A percentile compares a stretch with the other conserved stretches of the same genome.
phyloP scores from a whole-genome alignment of 2,329 filamentous ascomycete genomes.

The Xylaria sp. region DNA sequence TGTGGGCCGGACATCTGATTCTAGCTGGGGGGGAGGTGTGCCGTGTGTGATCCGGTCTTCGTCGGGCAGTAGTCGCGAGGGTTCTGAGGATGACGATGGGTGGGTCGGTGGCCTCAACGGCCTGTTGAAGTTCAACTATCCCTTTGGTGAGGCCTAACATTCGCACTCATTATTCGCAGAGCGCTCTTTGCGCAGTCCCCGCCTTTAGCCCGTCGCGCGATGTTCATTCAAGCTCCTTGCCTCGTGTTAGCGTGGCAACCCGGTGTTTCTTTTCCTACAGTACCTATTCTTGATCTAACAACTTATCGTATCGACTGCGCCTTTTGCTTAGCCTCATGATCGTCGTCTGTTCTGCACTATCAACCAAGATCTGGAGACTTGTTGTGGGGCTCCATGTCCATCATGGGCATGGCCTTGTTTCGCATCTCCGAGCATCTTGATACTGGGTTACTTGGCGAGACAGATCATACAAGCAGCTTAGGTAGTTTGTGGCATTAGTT shows the following conservation, averaged over 20 bases:
- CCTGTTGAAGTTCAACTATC: conserved; percentile 93
- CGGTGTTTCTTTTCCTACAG: neutral
- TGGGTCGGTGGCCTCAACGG: conserved; percentile 96
- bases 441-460: neutral
- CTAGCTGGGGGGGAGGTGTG: conserved; percentile 56
- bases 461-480: neutral
- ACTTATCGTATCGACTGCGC: too few relatives aligned
- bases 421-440: neutral
- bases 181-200: conserved; percentile 19
- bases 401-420: neutral
- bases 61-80: conserved; percentile 35
- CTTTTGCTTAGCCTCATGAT: too few relatives aligned
- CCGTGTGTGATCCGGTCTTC: conserved; percentile 76
- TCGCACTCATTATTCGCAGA: neutral
- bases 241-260: neutral
- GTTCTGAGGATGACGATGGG: conserved; percentile 69
- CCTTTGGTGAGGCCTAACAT: conserved; percentile 58
- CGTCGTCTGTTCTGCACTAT: too few relatives aligned
- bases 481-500: neutral
- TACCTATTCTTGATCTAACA: too few relatives aligned
- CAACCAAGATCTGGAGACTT: too few relatives aligned
- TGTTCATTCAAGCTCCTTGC: neutral
- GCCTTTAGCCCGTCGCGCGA: neutral
- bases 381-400: neutral
- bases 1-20: conserved; percentile 47